These are phyloP conservation scores for Collybia sordida DNA, from an alignment of 768 basidiomycete species.

Conservation along the genomic window DNA sequence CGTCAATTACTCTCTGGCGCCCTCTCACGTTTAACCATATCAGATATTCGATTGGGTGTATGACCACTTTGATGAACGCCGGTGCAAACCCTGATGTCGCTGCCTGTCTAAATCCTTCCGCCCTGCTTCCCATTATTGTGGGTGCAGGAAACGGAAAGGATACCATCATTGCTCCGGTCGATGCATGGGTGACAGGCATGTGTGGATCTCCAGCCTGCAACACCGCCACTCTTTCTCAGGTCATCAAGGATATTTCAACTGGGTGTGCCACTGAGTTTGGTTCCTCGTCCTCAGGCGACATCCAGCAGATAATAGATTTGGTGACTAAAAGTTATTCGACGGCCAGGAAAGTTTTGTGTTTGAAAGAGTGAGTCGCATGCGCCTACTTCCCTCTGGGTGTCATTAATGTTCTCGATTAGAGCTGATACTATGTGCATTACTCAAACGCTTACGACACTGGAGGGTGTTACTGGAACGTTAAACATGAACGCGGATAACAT, in stretches of 20 bases:
- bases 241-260: constrained; percentile 42
- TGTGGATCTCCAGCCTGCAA: constrained; percentile 49
- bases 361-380: constrained; percentile 49
- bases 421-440: constrained; percentile 47
- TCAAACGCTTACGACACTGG: constrained; percentile 45
- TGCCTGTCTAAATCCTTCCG: constrained; percentile 39
- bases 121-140: constrained; percentile 25
- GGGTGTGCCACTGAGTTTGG: constrained; percentile 45
- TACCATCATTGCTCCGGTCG: constrained; percentile 39
- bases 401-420: neutral
- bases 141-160: constrained; percentile 21
- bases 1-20: neutral
- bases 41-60: constrained; percentile 20
- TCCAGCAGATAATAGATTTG: constrained; percentile 20
- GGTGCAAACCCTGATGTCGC: constrained; percentile 17
- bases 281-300: constrained; percentile 7
- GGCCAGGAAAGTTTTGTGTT: constrained; percentile 46
- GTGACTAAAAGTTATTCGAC: constrained; percentile 48
- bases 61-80: constrained; percentile 16
- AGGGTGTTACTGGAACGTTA: constrained; percentile 35
- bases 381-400: neutral
- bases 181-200: constrained; percentile 49
- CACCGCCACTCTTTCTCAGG: constrained; percentile 45
- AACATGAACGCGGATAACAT: constrained; percentile 22
- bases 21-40: neutral